Evolutionary conservation across 495 filamentous ascomycete species (phyloP).

Genomic region (Cudoniella acicularis): DNA sequence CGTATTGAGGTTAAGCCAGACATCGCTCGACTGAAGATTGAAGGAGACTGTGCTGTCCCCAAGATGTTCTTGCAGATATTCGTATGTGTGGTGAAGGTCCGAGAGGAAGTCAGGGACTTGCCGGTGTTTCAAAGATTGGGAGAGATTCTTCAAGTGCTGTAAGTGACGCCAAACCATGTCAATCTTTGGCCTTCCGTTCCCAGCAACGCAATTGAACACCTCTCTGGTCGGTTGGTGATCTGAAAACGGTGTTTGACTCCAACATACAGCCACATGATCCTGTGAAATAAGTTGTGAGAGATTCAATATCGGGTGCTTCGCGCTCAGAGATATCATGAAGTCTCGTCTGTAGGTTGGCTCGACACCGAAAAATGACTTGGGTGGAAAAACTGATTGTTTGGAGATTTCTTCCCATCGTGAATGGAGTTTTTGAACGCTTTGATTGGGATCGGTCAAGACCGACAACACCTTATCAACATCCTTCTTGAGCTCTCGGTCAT

Average conservation of each 20-base stretch:
- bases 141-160: conserved; percentile 12
- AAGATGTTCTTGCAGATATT: conserved; percentile 21
- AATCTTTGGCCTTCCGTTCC: conserved; percentile 14
- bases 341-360: conserved; percentile 20
- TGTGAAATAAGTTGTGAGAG: conserved; percentile 15
- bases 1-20: conserved; percentile 30
- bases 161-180: conserved; percentile 26
- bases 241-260: conserved; percentile 25
- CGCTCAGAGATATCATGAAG: conserved; percentile 20
- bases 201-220: conserved; percentile 11
- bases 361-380: neutral
- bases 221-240: conserved; percentile 13
- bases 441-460: neutral
- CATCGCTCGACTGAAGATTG: conserved; percentile 1
- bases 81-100: conserved; percentile 26
- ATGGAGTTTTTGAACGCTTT: neutral
- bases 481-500: neutral
- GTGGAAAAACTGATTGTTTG: conserved; percentile 18
- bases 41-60: conserved; percentile 1
- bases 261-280: conserved; percentile 16
- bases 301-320: neutral
- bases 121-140: neutral
- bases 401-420: conserved; percentile 15
- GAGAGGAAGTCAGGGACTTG: conserved; percentile 24
- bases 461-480: neutral